Evolutionary conservation across 768 basidiomycete genomes (phyloP).

Genomic region (Termitomyces heimii): DNA sequence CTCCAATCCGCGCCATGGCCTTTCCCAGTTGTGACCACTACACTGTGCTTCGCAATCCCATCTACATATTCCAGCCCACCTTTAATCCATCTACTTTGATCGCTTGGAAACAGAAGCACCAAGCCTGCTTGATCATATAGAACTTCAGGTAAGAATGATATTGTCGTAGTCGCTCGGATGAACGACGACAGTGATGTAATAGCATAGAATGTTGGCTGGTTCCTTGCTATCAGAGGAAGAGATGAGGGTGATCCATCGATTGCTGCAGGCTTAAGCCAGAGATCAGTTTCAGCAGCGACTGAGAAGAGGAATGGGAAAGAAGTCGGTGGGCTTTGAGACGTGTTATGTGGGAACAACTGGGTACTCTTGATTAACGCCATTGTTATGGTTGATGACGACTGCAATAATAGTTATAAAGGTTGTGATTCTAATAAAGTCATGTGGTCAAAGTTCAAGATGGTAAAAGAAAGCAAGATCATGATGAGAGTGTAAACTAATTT

Average conservation of each 20-base stretch:
- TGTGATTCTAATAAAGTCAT: background rate
- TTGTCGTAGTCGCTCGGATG: slow-evolving; percentile 9
- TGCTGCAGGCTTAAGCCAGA: slow-evolving; percentile 16
- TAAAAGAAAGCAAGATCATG: background rate
- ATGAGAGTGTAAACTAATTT: background rate
- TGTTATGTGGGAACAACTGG: slow-evolving; percentile 7
- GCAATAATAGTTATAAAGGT: background rate
- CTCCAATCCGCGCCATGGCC: slow-evolving; percentile 14
- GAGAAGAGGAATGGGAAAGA: slow-evolving; percentile 13
- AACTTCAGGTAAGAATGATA: slow-evolving; percentile 10
- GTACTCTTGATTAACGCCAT: background rate
- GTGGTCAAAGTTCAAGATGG: background rate
- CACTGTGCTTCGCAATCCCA: slow-evolving; percentile 11
- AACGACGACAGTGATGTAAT: slow-evolving; percentile 5
- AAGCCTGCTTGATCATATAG: slow-evolving; percentile 15
- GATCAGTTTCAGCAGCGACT: slow-evolving; percentile 12
- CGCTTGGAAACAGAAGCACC: slow-evolving; percentile 10
- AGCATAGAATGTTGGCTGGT: slow-evolving; percentile 14
- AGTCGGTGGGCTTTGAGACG: slow-evolving; percentile 10
- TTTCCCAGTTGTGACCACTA: slow-evolving; percentile 11
- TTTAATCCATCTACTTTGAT: slow-evolving; percentile 14
- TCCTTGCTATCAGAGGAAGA: slow-evolving; percentile 5
- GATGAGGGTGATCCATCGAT: slow-evolving; percentile 7
- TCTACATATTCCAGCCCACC: slow-evolving; percentile 14
- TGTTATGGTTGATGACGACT: background rate